Base-by-base conservation (phyloP, 202 grass and related monocot genomes). In the Dendrocalamus latiflorus region DNA sequence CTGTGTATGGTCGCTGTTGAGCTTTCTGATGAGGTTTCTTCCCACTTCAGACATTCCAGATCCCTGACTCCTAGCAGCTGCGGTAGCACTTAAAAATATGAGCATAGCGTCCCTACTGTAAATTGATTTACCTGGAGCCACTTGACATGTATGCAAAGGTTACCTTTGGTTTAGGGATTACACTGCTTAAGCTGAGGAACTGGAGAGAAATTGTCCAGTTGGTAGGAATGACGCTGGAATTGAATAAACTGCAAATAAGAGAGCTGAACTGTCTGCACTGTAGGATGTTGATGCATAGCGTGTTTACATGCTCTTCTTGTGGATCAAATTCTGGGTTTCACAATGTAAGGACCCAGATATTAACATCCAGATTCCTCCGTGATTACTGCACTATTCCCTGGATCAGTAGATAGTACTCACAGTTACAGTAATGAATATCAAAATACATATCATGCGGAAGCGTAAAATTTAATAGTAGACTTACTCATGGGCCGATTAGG, bases 11-110 rank as follows among this genome's bases (percentile, higher is more conserved):
- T 99, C 96, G 18, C 91, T 99, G 55, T 95, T 91, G 43, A 99
- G 96, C 71, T 95, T 99, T 70, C 76, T 95, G 74, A 99, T 99
- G 93, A 91, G 96, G 75, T 99, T 95, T 85, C 90, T 99, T 85
- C 96, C 93, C 64, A 86, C 91, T 69, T 89, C 84, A 79, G 80
- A 90, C 75, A 84, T 90, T 90, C 84, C 84, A 75, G 88, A 80
- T 71, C 84, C 88, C 33, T 87, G 81, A 90, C 38, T 86, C 34
- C 18, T 60, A 70, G 62, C 54, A 70, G 65, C 65, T 77, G 43
- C 21, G 13, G 38, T 82, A 79, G 45, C 50, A 70, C 26, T 55
- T 57, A 11, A 4, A 68, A 70, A 16, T 73, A 78, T 80, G 74
- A 57, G 16, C 15, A 69, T 49, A 56, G 43, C 36, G 2, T 83